Evolutionary conservation across 1,139 yeast genomes (phyloP), one percentile per base, ranked within the genome.

Genomic region (Citeromyces hawaiiensis): DNA sequence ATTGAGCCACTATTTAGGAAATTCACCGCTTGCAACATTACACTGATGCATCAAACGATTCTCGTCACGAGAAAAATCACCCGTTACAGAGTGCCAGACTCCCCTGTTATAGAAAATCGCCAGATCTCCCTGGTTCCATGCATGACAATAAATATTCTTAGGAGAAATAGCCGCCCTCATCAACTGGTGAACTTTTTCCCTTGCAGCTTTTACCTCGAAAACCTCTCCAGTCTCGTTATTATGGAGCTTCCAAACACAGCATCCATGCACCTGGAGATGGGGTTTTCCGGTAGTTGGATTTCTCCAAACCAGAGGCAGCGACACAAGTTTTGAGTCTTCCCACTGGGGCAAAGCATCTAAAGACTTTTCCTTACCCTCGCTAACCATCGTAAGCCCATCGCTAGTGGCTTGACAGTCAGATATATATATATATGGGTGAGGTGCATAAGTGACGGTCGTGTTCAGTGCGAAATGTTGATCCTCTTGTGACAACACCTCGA

Each of bases 31-130:
- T 15, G 95, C 94, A 57, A 85, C 83, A 60, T 85, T 85, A 61
- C 95, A 85, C 60, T 85, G 95, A 56, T 85, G 95, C 94, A 85
- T 83, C 56, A 85, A 66, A 56, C 95, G 71, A 53, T 74, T 74
- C 55, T 83, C 93, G 41, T 80, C 83, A 18, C 69, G 68, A 19
- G 74, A 79, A 59, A 85, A 79, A 56, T 83, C 94, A 39, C 94
- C 94, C 19, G 94, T 83, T 32, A 85, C 94, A 4, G 91, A 76
- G 55, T 85, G 95, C 79, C 87, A 80, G 10, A 85, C 91, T 35
- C 94, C 94, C 55, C 88, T 71, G 65, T 85, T 85, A 61, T 68
- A 83, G 64, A 85, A 85, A 43, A 85, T 76, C 29, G 83, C 93
- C 54, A 85, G 68, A 51, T 85, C 95, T 40, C 94, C 94, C 48